These are phyloP conservation scores for Kodamaea fungicola DNA, from an alignment of 1,139 yeast genomes.

Conservation along the genomic window DNA sequence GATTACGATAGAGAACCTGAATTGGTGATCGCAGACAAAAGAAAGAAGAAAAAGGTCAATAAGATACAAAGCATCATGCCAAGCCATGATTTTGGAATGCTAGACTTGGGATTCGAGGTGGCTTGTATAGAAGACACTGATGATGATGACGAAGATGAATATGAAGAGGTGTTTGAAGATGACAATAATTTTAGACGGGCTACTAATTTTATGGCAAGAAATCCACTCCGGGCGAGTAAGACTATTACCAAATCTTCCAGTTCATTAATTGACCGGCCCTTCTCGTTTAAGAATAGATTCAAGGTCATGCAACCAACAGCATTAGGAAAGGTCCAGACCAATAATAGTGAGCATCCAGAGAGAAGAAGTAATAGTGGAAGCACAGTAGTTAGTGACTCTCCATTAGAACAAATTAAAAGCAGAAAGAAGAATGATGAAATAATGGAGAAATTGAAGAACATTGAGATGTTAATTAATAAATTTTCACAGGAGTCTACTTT, in stretches of 20 bases:
- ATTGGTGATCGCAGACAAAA: conserved; percentile 17
- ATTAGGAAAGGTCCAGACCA: conserved; percentile 12
- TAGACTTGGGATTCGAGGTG: conserved; percentile 18
- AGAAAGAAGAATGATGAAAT: conserved; percentile 9
- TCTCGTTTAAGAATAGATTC: conserved; percentile 1
- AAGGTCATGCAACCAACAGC: conserved; percentile 3
- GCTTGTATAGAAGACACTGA: conserved; percentile 9
- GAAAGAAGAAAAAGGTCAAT: conserved; percentile 4
- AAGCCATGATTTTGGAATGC: conserved; percentile 11
- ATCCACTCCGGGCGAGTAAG: conserved; percentile 5
- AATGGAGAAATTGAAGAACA: conserved; percentile 9
- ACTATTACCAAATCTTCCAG: conserved; percentile 6
- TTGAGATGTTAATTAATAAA: conserved; percentile 10
- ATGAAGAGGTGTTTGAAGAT: conserved; percentile 11
- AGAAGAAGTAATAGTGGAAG: conserved; percentile 3
- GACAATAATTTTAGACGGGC: conserved; percentile 4
- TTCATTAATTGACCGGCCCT: conserved; percentile 2
- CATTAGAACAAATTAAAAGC: conserved; percentile 3
- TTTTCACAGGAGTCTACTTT: conserved; percentile 1
- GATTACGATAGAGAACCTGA: conserved; percentile 32
- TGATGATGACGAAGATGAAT: conserved; percentile 19
- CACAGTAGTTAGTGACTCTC: conserved; percentile 4
- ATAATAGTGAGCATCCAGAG: conserved; percentile 11
- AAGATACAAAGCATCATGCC: conserved; percentile 6
- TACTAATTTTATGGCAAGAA: conserved; percentile 1